Evolutionary conservation across 2,329 filamentous ascomycete genomes (phyloP).

Genomic region (Zopfia rhizophila): DNA sequence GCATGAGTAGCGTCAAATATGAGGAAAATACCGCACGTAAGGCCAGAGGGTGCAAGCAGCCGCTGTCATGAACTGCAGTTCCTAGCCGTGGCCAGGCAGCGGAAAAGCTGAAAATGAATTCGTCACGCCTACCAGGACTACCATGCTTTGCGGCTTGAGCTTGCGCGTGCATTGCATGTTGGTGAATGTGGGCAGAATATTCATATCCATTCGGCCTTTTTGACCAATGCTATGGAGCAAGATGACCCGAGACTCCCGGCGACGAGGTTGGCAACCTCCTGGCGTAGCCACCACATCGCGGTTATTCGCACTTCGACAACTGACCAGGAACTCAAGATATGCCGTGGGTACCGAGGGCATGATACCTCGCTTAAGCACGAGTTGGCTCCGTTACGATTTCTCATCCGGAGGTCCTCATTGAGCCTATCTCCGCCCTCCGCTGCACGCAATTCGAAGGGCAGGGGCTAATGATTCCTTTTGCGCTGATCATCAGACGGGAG

Average conservation of each 20-base stretch:
- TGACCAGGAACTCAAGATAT: too few relatives aligned
- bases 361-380: conserved; percentile 15
- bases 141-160: neutral
- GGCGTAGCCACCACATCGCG: neutral
- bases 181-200: neutral
- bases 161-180: neutral
- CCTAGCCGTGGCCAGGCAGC: neutral
- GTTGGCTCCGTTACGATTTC: conserved; percentile 3
- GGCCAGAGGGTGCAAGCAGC: neutral
- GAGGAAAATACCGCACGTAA: conserved; percentile 17
- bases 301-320: conserved; percentile 1
- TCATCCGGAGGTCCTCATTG: neutral
- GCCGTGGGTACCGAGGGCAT: conserved; percentile 9
- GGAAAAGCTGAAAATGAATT: conserved; percentile 1
- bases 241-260: conserved; percentile 7
- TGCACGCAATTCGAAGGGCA: conserved; percentile 5
- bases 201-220: conserved; percentile 11
- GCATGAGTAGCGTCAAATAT: conserved; percentile 23
- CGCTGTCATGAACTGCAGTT: conserved; percentile 20
- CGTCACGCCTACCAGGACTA: neutral
- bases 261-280: neutral
- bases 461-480: neutral
- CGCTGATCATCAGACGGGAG: conserved; percentile 17
- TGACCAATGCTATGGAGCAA: conserved; percentile 5
- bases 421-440: conserved; percentile 2